Percentiles rank a stretch among this genome's conserved stretches.
These are phyloP conservation scores for Uronychia setigera DNA, from an alignment of 73 alveolate species.

Conservation along the genomic window DNA sequence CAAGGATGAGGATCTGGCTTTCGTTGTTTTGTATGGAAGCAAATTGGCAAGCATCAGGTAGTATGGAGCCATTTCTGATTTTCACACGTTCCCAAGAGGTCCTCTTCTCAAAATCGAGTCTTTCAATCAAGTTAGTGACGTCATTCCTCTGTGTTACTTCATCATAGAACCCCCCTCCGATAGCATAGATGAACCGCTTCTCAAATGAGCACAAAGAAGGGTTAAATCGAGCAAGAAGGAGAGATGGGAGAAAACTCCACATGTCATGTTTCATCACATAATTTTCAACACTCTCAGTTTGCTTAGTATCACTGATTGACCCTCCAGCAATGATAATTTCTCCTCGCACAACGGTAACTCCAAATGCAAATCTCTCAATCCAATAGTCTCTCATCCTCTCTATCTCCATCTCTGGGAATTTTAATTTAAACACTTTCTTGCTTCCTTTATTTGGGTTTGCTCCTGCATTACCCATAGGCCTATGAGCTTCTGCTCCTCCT, in stretches of 20 bases:
- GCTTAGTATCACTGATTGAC: conserved; percentile 6
- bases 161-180: conserved; percentile 15
- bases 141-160: neutral
- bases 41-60: conserved; percentile 13
- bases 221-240: neutral
- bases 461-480: neutral
- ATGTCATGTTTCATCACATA: neutral
- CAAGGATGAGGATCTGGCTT: neutral
- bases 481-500: conserved; percentile 16
- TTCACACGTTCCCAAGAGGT: conserved; percentile 2
- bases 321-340: conserved; percentile 11
- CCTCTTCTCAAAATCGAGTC: conserved; percentile 4
- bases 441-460: conserved; percentile 5
- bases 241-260: conserved; percentile 2
- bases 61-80: neutral
- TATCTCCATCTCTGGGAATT: conserved; percentile 14
- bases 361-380: conserved; percentile 13
- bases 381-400: conserved; percentile 8
- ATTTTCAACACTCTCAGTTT: conserved; percentile 2
- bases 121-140: conserved; percentile 16
- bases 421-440: neutral
- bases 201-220: conserved; percentile 17
- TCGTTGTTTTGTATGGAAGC: neutral
- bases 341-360: conserved; percentile 10
- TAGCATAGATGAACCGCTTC: conserved; percentile 1